A percentile compares a stretch with the other conserved stretches of the same genome.
Evolutionary conservation across 495 filamentous ascomycete species (phyloP).

Genomic region (Amphirosellinia nigrospora): DNA sequence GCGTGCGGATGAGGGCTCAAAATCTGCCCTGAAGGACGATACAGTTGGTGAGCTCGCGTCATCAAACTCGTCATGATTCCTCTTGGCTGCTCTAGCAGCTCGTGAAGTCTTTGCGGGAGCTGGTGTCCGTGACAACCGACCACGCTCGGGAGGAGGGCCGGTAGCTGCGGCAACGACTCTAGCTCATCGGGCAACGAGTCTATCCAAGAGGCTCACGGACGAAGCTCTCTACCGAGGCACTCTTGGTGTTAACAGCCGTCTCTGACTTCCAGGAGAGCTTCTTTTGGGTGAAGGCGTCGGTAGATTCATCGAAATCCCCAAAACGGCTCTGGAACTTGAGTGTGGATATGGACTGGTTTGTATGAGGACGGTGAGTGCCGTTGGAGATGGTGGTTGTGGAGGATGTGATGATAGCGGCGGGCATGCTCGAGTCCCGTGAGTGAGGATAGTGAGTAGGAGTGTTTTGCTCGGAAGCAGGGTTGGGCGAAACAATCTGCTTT

Average conservation of each 20-base stretch:
- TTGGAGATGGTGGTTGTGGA: conserved; percentile 28
- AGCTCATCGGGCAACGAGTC: conserved; percentile 21
- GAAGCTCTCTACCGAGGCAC: conserved; percentile 34
- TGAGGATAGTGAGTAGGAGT: conserved; percentile 30
- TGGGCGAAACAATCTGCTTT: conserved; percentile 43
- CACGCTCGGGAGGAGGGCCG: conserved; percentile 35
- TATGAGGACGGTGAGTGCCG: conserved; percentile 19
- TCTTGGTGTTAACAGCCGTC: conserved; percentile 33
- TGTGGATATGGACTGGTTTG: conserved; percentile 14
- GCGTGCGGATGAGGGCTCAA: conserved; percentile 49
- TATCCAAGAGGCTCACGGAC: conserved; percentile 30
- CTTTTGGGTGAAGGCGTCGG: conserved; percentile 27
- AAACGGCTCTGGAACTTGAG: conserved; percentile 37
- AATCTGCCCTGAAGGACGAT: conserved; percentile 45
- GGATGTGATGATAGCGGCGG: conserved; percentile 27
- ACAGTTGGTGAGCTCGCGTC: conserved; percentile 52
- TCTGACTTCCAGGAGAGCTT: conserved; percentile 35
- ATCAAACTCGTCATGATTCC: conserved; percentile 54
- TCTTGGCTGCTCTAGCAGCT: conserved; percentile 48
- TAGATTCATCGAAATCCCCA: conserved; percentile 28
- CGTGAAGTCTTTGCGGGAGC: conserved; percentile 37
- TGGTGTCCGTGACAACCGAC: conserved; percentile 37
- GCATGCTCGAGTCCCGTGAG: conserved; percentile 40
- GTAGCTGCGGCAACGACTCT: conserved; percentile 32
- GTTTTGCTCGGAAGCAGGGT: conserved; percentile 36